These are phyloP conservation scores for Skeletonema potamos DNA, from an alignment of 108 stramenopile species.

Conservation along the genomic window DNA sequence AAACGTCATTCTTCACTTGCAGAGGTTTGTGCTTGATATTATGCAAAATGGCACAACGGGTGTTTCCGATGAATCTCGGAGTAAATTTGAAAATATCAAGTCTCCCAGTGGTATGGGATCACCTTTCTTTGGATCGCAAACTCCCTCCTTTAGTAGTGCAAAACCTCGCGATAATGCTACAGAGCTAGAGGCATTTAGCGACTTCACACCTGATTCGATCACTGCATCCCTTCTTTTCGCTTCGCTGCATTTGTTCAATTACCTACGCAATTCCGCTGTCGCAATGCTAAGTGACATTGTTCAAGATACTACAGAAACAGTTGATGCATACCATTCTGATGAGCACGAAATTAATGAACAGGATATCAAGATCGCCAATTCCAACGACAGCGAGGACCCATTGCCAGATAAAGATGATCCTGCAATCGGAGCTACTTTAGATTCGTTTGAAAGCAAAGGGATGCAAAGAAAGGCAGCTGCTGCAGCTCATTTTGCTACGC, in stretches of 20 bases:
- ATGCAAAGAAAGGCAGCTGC: slow-evolving; percentile 85
- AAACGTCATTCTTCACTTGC: slow-evolving; percentile 62
- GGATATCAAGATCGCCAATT: slow-evolving; percentile 26
- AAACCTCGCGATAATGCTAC: neutral
- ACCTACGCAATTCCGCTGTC: slow-evolving; percentile 25
- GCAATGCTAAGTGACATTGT: slow-evolving; percentile 20
- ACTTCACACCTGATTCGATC: slow-evolving; percentile 34
- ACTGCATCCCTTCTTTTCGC: slow-evolving; percentile 36
- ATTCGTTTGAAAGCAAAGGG: slow-evolving; percentile 75
- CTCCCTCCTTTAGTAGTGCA: neutral
- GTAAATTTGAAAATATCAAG: neutral
- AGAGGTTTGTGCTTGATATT: slow-evolving; percentile 34
- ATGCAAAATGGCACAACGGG: slow-evolving; percentile 25
- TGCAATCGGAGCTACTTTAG: slow-evolving; percentile 22
- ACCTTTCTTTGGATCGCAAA: slow-evolving; percentile 5
- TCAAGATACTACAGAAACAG: neutral
- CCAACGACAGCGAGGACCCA: slow-evolving; percentile 66
- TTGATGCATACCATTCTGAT: neutral
- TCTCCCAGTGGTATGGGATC: slow-evolving; percentile 46
- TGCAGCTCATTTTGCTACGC: slow-evolving; percentile 70
- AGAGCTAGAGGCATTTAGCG: neutral
- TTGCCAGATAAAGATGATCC: slow-evolving; percentile 46
- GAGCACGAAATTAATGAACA: slow-evolving; percentile 9
- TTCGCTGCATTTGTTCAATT: slow-evolving; percentile 22
- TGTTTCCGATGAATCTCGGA: neutral